Evolutionary conservation across 1,284 basidiomycete genomes (phyloP).

Genomic region (Bjerkandera adusta): DNA sequence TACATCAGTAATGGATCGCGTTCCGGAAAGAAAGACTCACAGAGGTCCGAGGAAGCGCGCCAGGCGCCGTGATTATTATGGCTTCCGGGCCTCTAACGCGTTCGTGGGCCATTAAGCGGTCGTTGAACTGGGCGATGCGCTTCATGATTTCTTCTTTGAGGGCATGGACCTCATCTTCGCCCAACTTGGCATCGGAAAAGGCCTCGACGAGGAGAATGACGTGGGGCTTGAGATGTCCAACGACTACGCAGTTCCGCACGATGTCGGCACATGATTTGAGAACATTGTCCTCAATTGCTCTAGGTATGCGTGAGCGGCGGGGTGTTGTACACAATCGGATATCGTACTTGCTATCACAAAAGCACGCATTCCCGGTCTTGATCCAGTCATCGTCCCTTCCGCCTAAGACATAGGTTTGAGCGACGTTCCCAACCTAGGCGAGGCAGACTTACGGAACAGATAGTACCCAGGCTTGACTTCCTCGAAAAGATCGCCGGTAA

Average conservation of each 20-base stretch:
- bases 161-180: neutral
- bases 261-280: conserved; percentile 20
- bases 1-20: neutral
- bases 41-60: conserved; percentile 19
- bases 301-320: neutral
- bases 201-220: conserved; percentile 25
- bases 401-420: conserved; percentile 13
- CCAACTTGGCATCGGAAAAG: neutral
- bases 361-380: conserved; percentile 21
- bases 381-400: conserved; percentile 31
- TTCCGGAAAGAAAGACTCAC: conserved; percentile 9
- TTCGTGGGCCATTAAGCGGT: conserved; percentile 22
- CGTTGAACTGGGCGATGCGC: conserved; percentile 20
- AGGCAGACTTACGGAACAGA: conserved; percentile 20
- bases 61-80: conserved; percentile 17
- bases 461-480: conserved; percentile 26
- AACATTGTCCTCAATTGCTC: conserved; percentile 26
- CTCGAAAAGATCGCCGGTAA: conserved; percentile 30
- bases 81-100: conserved; percentile 15
- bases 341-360: conserved; percentile 28
- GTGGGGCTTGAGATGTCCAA: conserved; percentile 22
- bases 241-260: conserved; percentile 22
- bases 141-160: conserved; percentile 18
- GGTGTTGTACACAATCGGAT: neutral
- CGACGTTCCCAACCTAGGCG: neutral